Evolutionary conservation across 495 filamentous ascomycete genomes (phyloP).

Genomic region (Aspergillus steynii): DNA sequence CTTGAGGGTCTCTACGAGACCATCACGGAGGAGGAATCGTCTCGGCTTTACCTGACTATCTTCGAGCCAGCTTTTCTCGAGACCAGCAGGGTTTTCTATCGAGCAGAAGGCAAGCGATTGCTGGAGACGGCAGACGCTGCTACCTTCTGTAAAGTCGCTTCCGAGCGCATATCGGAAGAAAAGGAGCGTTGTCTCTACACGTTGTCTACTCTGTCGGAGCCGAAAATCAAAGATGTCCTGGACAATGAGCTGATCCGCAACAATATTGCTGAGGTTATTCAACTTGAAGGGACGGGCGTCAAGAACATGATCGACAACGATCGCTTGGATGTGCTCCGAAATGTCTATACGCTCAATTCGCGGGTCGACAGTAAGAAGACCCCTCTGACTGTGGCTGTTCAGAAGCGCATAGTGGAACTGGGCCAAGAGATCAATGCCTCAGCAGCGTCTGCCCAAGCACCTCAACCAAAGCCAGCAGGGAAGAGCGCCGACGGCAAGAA

Average conservation of each 20-base stretch:
- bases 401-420: conserved; percentile 73
- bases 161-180: conserved; percentile 76
- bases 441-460: conserved; percentile 38
- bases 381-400: conserved; percentile 67
- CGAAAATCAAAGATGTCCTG: conserved; percentile 75
- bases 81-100: conserved; percentile 73
- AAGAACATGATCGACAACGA: conserved; percentile 91
- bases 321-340: conserved; percentile 68
- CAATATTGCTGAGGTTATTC: conserved; percentile 78
- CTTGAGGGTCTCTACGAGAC: conserved; percentile 87
- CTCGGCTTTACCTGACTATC: conserved; percentile 78
- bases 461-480: conserved; percentile 21
- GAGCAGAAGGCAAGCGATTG: conserved; percentile 67
- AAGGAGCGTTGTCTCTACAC: conserved; percentile 77
- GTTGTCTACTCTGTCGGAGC: conserved; percentile 64
- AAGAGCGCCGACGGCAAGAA: conserved; percentile 42
- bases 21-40: conserved; percentile 62
- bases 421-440: conserved; percentile 78
- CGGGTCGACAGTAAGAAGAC: conserved; percentile 76
- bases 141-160: conserved; percentile 78
- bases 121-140: conserved; percentile 78
- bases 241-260: conserved; percentile 76
- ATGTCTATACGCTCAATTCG: conserved; percentile 74
- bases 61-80: conserved; percentile 81
- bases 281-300: conserved; percentile 80